Evolutionary conservation across 768 basidiomycete species (phyloP).

Genomic region (Nidularia pulvinata): DNA sequence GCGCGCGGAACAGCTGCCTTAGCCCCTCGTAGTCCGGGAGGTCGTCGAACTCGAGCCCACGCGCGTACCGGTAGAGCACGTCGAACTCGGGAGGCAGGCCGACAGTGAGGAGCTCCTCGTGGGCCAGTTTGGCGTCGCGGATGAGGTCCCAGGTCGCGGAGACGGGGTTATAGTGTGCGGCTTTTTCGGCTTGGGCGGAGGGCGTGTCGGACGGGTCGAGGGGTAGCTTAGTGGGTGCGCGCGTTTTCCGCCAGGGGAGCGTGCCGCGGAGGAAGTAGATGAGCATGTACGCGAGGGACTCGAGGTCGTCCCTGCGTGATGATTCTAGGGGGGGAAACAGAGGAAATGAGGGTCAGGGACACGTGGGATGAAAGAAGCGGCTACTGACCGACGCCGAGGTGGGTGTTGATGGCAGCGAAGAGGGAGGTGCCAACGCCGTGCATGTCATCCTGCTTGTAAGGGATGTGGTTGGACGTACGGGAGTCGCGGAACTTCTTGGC

Average conservation of each 20-base stretch:
- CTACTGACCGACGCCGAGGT: constrained; percentile 69
- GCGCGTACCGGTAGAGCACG: constrained; percentile 77
- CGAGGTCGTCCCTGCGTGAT: constrained; percentile 78
- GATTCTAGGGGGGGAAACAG: constrained; percentile 44
- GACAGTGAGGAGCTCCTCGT: constrained; percentile 67
- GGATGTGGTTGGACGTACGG: constrained; percentile 63
- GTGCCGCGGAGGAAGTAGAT: constrained; percentile 80
- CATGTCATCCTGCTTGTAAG: constrained; percentile 71
- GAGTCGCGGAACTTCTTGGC: constrained; percentile 78
- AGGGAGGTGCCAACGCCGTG: constrained; percentile 81
- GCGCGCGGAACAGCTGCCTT: constrained; percentile 65
- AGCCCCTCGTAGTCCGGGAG: constrained; percentile 88
- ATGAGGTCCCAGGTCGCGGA: constrained; percentile 79
- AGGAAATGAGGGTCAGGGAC: neutral
- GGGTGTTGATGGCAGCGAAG: constrained; percentile 75
- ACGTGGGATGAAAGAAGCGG: neutral
- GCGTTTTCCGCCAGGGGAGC: constrained; percentile 76
- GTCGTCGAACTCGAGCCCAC: constrained; percentile 85
- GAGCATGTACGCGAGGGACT: constrained; percentile 81
- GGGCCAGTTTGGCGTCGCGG: constrained; percentile 67
- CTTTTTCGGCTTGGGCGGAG: neutral
- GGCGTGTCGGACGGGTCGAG: constrained; percentile 15
- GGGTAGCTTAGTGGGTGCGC: constrained; percentile 43
- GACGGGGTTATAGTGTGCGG: constrained; percentile 45
- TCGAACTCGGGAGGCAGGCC: constrained; percentile 83